Conservation (phyloP, 1,284 basidiomycete genomes). For the Apiotrichum brassicae region DNA sequence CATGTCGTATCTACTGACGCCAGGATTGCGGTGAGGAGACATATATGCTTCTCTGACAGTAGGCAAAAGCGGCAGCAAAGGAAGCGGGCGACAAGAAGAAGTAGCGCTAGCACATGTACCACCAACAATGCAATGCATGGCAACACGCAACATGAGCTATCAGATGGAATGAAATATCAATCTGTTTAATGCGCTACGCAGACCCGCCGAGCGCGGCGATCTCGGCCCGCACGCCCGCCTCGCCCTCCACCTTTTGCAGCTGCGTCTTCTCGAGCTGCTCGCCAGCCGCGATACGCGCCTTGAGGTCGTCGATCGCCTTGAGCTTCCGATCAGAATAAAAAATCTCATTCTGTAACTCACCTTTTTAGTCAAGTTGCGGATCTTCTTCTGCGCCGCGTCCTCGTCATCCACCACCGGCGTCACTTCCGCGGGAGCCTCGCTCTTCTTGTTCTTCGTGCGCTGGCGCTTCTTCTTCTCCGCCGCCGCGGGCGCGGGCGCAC, state of each 20-base stretch:
- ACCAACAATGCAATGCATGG: slow-evolving; percentile 24
- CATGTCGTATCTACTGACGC: no score
- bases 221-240: slow-evolving; percentile 74
- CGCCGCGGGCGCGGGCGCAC: slow-evolving; percentile 21
- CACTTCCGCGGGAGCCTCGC: slow-evolving; percentile 29
- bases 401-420: slow-evolving; percentile 52
- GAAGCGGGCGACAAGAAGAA: slow-evolving; percentile 16
- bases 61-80: slow-evolving; percentile 18
- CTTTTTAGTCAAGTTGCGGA: slow-evolving; percentile 87
- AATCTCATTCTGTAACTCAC: no score
- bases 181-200: slow-evolving; percentile 10
- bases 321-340: no score
- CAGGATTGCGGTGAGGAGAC: no score
- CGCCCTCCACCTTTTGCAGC: slow-evolving; percentile 88
- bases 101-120: background rate
- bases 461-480: slow-evolving; percentile 55
- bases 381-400: slow-evolving; percentile 81
- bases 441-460: slow-evolving; percentile 54
- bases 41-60: background rate
- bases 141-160: background rate
- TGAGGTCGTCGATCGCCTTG: slow-evolving; percentile 92
- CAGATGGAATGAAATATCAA: background rate
- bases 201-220: slow-evolving; percentile 53
- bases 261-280: slow-evolving; percentile 89
- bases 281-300: slow-evolving; percentile 77